Evolutionary conservation across 441 rosid species (phyloP).

Genomic region (Populus hybrid): DNA sequence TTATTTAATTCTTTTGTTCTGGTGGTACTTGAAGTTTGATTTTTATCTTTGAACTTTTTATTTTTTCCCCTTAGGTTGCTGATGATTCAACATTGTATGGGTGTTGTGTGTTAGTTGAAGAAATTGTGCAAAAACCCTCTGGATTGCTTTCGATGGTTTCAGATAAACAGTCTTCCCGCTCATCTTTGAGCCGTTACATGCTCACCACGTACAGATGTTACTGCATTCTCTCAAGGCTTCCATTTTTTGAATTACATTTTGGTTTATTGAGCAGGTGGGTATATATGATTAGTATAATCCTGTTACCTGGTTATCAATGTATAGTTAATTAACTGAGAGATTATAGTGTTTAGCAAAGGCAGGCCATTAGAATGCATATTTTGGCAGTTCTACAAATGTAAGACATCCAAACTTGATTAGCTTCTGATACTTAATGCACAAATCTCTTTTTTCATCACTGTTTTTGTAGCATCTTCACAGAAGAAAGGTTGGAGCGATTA

Average conservation of each 20-base stretch:
- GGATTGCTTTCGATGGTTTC: slow-evolving; percentile 84
- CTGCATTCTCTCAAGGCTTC: slow-evolving; percentile 92
- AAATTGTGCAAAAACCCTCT: slow-evolving; percentile 87
- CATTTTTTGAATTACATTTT: slow-evolving; percentile 92
- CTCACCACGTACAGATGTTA: slow-evolving; percentile 93
- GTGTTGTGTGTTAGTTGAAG: slow-evolving; percentile 89
- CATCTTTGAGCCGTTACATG: slow-evolving; percentile 67
- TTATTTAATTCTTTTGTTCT: no score
- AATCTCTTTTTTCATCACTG: background rate
- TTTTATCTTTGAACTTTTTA: slow-evolving; percentile 8
- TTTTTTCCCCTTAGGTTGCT: slow-evolving; percentile 57
- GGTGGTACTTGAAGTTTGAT: background rate
- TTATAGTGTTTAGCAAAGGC: no score
- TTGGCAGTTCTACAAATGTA: background rate
- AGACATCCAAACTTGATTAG: background rate
- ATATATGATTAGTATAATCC: background rate
- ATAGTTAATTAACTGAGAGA: background rate
- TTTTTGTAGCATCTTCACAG: slow-evolving; percentile 70
- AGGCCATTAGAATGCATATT: background rate
- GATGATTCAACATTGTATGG: slow-evolving; percentile 94
- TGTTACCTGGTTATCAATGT: background rate
- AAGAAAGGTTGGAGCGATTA: slow-evolving; percentile 87
- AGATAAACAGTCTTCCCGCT: slow-evolving; percentile 51
- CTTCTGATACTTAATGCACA: background rate
- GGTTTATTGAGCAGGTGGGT: slow-evolving; percentile 76